A percentile compares a stretch with the other conserved stretches of the same genome.
phyloP scores from a whole-genome alignment of 352 stramenopile genomes.

The Halophytophthora polymorphica region DNA sequence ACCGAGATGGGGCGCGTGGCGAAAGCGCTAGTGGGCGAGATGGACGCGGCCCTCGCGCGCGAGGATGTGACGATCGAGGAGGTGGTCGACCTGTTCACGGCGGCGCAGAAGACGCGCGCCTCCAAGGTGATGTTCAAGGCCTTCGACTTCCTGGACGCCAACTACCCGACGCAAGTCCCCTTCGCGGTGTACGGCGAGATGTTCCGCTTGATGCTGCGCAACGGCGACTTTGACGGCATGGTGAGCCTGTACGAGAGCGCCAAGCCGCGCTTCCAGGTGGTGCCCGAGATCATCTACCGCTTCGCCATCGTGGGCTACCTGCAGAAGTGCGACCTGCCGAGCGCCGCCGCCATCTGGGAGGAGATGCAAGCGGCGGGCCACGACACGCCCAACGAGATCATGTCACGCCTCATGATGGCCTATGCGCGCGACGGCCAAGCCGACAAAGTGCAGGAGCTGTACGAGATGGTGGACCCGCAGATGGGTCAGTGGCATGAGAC shows the following conservation, averaged over 20 bases:
- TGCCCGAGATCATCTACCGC: conserved; percentile 70
- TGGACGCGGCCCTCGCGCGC: conserved; percentile 25
- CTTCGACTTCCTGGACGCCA: conserved; percentile 43
- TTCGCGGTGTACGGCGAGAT: conserved; percentile 65
- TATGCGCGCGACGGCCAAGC: conserved; percentile 38
- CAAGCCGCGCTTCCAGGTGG: conserved; percentile 36
- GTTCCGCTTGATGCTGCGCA: conserved; percentile 47
- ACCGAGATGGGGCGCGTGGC: conserved; percentile 30
- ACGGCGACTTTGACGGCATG: conserved; percentile 34
- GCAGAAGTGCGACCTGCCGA: conserved; percentile 44
- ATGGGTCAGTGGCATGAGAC: conserved; percentile 65
- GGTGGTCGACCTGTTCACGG: conserved; percentile 54
- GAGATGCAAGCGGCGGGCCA: conserved; percentile 53
- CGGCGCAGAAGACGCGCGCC: conserved; percentile 45
- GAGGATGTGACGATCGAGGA: conserved; percentile 43
- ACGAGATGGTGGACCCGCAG: conserved; percentile 52
- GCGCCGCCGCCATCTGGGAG: conserved; percentile 39
- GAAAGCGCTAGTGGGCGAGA: conserved; percentile 36
- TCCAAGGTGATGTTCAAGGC: conserved; percentile 46
- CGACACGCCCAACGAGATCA: conserved; percentile 66
- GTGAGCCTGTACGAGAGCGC: conserved; percentile 45
- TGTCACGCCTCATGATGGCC: conserved; percentile 56
- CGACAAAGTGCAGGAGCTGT: conserved; percentile 53
- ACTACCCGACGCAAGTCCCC: conserved; percentile 43
- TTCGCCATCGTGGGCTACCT: conserved; percentile 63